Evolutionary conservation across 1,284 basidiomycete genomes (phyloP).

Genomic region (Pascua sp.): DNA sequence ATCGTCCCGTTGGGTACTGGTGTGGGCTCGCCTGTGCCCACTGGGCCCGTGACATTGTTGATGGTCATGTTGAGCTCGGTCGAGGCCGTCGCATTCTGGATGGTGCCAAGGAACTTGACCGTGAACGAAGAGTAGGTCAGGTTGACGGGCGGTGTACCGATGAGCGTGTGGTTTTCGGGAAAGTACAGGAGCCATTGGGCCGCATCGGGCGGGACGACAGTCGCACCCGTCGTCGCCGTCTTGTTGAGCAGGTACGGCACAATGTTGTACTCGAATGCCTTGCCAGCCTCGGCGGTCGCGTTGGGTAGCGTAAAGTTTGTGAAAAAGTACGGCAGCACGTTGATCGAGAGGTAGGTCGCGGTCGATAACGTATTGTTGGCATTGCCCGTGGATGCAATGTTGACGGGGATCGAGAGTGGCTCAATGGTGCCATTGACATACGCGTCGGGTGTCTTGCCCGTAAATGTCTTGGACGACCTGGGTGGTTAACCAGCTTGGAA

Average conservation of each 20-base stretch:
- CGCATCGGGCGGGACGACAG: constrained; percentile 40
- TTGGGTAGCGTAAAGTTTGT: constrained; percentile 46
- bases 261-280: constrained; percentile 35
- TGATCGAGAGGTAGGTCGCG: constrained; percentile 42
- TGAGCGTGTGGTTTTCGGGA: constrained; percentile 38
- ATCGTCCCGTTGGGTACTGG: constrained; percentile 20
- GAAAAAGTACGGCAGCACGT: constrained; percentile 51
- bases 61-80: constrained; percentile 29
- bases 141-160: constrained; percentile 36
- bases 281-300: constrained; percentile 37
- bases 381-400: constrained; percentile 32
- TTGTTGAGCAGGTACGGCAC: constrained; percentile 34
- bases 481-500: too few relatives aligned
- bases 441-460: constrained; percentile 48
- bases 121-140: constrained; percentile 34
- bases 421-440: constrained; percentile 48
- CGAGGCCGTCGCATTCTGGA: constrained; percentile 19
- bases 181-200: constrained; percentile 49
- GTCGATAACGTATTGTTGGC: constrained; percentile 33
- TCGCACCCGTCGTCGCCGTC: constrained; percentile 30
- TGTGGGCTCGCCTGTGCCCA: constrained; percentile 14
- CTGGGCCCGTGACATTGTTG: constrained; percentile 24
- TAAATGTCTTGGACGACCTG: constrained; percentile 33
- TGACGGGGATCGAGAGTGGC: constrained; percentile 43
- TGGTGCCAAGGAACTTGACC: constrained; percentile 34